phyloP scores from a whole-genome alignment of 2,329 filamentous ascomycete species.

The Colletotrichum magnum region DNA sequence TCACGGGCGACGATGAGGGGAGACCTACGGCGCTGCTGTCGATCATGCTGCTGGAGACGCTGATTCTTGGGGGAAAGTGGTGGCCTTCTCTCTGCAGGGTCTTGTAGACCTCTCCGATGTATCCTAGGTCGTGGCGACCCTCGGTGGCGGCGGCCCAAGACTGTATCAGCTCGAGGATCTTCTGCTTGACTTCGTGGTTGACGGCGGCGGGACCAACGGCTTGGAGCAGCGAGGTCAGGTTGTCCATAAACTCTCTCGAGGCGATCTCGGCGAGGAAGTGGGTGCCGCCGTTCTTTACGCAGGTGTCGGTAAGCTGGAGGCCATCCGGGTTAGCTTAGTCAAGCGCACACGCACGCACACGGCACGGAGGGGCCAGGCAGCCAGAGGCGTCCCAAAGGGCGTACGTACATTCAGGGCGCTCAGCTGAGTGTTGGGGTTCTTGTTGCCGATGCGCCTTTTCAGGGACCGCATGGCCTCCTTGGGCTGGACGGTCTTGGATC shows the following conservation, averaged over 20 bases:
- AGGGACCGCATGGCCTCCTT: constrained; percentile 98
- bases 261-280: constrained; percentile 97
- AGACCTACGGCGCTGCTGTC: constrained; percentile 91
- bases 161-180: constrained; percentile 95
- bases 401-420: constrained; percentile 86
- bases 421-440: constrained; percentile 96
- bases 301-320: constrained; percentile 90
- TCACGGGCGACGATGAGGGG: not conserved
- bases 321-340: constrained; percentile 49
- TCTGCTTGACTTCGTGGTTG: constrained; percentile 87
- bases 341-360: not conserved
- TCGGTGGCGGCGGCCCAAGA: constrained; percentile 93
- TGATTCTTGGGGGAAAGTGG: constrained; percentile 87
- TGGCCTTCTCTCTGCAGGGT: constrained; percentile 87
- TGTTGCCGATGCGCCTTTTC: constrained; percentile 94
- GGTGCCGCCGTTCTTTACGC: constrained; percentile 96
- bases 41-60: constrained; percentile 96
- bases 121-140: constrained; percentile 83
- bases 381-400: not conserved
- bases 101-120: constrained; percentile 90
- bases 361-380: constrained; percentile 36
- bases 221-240: constrained; percentile 90
- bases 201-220: constrained; percentile 80
- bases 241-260: constrained; percentile 98
- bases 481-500: constrained; percentile 96